phyloP scores from a whole-genome alignment of 495 filamentous ascomycete genomes.

The Pseudomonodictys pantanalensis region DNA sequence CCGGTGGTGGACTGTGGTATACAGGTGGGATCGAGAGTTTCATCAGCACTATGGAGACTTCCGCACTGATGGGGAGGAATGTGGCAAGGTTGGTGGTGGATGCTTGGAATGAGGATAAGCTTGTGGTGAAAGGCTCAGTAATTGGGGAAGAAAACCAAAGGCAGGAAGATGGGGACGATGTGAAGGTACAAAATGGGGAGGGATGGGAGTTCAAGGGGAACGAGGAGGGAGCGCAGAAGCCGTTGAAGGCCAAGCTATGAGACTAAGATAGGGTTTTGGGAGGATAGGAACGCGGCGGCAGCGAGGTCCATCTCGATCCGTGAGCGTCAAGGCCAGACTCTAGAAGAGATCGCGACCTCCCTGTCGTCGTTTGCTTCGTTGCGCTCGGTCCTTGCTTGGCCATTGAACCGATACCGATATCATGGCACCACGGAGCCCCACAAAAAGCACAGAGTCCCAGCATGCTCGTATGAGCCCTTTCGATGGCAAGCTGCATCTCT shows the following conservation, averaged over 20 bases:
- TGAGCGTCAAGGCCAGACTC: too few relatives aligned
- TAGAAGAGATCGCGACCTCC: too few relatives aligned
- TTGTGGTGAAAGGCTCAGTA: not conserved
- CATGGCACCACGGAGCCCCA: too few relatives aligned
- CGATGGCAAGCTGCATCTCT: too few relatives aligned
- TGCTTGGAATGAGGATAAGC: slow-evolving; percentile 44
- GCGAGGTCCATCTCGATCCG: too few relatives aligned
- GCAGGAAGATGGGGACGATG: not conserved
- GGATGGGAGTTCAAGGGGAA: not conserved
- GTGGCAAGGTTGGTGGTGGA: slow-evolving; percentile 76
- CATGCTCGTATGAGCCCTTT: too few relatives aligned
- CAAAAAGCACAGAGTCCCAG: too few relatives aligned
- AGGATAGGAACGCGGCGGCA: too few relatives aligned
- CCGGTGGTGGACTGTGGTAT: slow-evolving; percentile 64
- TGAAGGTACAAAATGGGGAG: not conserved
- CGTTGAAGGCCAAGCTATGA: slow-evolving; percentile 11
- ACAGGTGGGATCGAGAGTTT: slow-evolving; percentile 48
- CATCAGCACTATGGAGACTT: slow-evolving; percentile 86
- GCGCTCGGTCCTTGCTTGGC: too few relatives aligned
- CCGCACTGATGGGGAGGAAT: slow-evolving; percentile 91
- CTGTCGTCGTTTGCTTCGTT: too few relatives aligned
- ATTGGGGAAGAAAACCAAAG: not conserved
- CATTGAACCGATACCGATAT: too few relatives aligned
- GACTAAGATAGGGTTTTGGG: too few relatives aligned
- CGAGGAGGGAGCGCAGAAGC: slow-evolving; percentile 2